Base-by-base conservation (phyloP, 257 asterid genomes). In the Nicotiana obtusifolia region DNA sequence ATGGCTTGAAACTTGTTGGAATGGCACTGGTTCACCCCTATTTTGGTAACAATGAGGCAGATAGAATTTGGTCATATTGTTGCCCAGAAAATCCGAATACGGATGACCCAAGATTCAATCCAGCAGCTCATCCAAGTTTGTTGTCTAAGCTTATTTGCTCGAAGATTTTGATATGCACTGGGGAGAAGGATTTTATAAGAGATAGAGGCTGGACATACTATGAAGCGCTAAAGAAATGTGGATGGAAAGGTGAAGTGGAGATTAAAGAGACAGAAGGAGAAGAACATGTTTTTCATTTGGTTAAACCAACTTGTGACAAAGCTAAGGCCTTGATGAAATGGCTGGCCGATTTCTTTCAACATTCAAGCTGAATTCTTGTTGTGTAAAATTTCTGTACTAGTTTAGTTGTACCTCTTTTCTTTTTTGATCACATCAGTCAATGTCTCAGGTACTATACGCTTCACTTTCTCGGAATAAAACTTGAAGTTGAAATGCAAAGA, bases 81-180 rank as follows among this genome's bases (percentile, higher is more conserved):
- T 79, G 86, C 54, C 75, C 83, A 0, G 88, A 87, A 41, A 49
- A 33, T 10, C 33, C 60, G 1, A 84, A 85, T 3, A 5, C 80
- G 3, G 91, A 91, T 75, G 99, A 95, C 81, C 98, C 94, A 68
- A 88, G 90, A 82, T 35, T 91, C 81, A 88, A 86, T 60, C 97
- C 97, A 84, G 91, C 90, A 81, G 89, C 86, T 78, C 92, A 92
- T 56, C 90, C 91, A 20, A 80, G 84, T 84, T 61, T 90, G 71
- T 20, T 91, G 81, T 64, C 81, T 17, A 88, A 89, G 88, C 90
- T 90, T 20, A 88, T 82, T 83, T 91, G 95, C 87, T 85, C 88
- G 76, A 87, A 73, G 76, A 88, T 93, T 87, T 26, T 91, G 54
- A 88, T 93, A 64, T 54, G 86, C 15, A 16, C 84, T 53, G 94